A percentile compares a stretch with the other conserved stretches of the same genome.
Evolutionary conservation across 192 early-diverging fungal genomes (phyloP).

Genomic region (Pecoramyces ruminantium): DNA sequence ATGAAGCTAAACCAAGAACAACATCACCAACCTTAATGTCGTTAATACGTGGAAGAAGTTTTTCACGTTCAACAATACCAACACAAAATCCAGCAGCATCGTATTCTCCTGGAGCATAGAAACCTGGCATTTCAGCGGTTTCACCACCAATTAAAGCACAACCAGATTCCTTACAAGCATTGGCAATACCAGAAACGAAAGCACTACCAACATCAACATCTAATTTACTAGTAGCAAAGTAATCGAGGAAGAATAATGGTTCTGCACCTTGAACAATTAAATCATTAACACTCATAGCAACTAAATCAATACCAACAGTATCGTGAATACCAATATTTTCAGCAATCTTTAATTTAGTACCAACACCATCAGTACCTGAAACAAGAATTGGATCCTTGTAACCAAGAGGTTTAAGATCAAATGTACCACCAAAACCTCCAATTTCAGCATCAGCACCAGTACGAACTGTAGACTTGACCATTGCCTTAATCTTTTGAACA

Average conservation of each 20-base stretch:
- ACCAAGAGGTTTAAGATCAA: slow-evolving; percentile 86
- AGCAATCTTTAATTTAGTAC: slow-evolving; percentile 96
- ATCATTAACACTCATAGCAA: slow-evolving; percentile 99
- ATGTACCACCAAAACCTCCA: slow-evolving; percentile 95
- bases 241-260: slow-evolving; percentile 96
- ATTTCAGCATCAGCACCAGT: slow-evolving; percentile 90
- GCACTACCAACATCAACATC: slow-evolving; percentile 79
- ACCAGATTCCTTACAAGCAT: slow-evolving; percentile 75
- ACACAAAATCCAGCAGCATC: slow-evolving; percentile 96
- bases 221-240: slow-evolving; percentile 88
- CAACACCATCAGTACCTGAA: slow-evolving; percentile 96
- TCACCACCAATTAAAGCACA: slow-evolving; percentile 96
- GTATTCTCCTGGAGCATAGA: slow-evolving; percentile 67
- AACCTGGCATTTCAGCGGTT: slow-evolving; percentile 98
- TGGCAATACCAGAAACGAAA: slow-evolving; percentile 83
- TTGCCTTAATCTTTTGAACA: slow-evolving; percentile 88
- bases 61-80: slow-evolving; percentile 80
- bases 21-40: slow-evolving; percentile 64
- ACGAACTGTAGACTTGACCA: slow-evolving; percentile 83
- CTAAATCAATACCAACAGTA: slow-evolving; percentile 87
- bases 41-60: slow-evolving; percentile 70
- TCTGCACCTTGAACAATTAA: slow-evolving; percentile 97
- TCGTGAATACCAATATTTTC: slow-evolving; percentile 70
- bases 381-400: slow-evolving; percentile 87
- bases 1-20: slow-evolving; percentile 81